These are phyloP conservation scores for Sungouiozyma intestinalis DNA, from an alignment of 805 yeast genomes.

Conservation along the genomic window DNA sequence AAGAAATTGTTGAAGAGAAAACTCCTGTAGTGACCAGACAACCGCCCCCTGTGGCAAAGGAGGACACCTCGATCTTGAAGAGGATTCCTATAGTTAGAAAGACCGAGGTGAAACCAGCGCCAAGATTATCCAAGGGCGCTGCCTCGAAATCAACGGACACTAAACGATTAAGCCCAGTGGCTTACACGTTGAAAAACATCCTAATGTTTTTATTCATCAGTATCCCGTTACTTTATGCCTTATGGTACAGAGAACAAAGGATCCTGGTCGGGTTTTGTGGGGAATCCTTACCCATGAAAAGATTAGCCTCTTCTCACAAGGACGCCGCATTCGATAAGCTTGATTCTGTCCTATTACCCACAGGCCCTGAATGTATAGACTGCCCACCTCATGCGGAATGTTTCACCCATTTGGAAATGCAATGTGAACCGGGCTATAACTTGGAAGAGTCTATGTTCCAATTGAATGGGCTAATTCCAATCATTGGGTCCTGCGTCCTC, in stretches of 20 bases:
- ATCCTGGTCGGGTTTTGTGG: constrained; percentile 66
- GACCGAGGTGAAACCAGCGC: background rate
- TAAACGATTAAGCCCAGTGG: background rate
- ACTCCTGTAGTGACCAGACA: background rate
- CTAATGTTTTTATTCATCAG: constrained; percentile 22
- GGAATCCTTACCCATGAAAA: constrained; percentile 2
- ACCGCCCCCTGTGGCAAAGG: too few relatives aligned
- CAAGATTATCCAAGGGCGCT: background rate
- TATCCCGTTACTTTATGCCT: constrained; percentile 26
- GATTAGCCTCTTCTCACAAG: background rate
- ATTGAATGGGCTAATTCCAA: constrained; percentile 46
- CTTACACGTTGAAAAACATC: background rate
- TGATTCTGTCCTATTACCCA: constrained; percentile 30
- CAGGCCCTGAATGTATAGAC: constrained; percentile 52
- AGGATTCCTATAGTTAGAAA: background rate
- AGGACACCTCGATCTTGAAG: background rate
- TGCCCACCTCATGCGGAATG: constrained; percentile 80
- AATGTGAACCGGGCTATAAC: constrained; percentile 59
- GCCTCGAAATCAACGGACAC: background rate
- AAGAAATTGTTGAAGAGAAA: background rate
- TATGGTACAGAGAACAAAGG: constrained; percentile 56
- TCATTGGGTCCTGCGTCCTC: constrained; percentile 54
- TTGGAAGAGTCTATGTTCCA: constrained; percentile 22
- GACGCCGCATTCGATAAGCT: constrained; percentile 33
- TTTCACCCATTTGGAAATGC: constrained; percentile 41